Evolutionary conservation across 2,329 filamentous ascomycete species (phyloP), one percentile per base, ranked within the genome.

Genomic region (Exophiala bonariae): DNA sequence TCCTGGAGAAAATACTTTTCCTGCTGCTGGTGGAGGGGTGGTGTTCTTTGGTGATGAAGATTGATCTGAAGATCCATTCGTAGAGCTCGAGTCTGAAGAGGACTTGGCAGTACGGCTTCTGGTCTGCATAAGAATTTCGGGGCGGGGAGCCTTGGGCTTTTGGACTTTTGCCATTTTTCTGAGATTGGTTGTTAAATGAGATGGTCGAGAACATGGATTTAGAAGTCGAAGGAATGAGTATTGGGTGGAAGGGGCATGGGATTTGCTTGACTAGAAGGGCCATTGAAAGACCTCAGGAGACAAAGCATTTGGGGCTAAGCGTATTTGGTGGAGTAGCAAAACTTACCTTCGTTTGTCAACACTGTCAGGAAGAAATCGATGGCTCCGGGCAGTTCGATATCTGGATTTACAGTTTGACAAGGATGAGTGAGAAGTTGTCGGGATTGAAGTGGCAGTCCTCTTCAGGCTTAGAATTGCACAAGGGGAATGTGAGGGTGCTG

Each of bases 121-220:
- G n/a, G 49, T 55, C 23, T 39, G 47, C 52, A 55, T 55, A 26
- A 6, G 23, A 26, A 26, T n/a, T n/a, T n/a, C n/a, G n/a, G n/a
- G n/a, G n/a, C n/a, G n/a, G n/a, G n/a, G n/a, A n/a, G n/a, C n/a
- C n/a, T n/a, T 55, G 52, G 34, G 50, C 28, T 14, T 37, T 46
- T 31, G 31, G 26, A 43, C n/a, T n/a, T n/a, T n/a, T n/a, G 39
- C 30, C 50, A 53, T 53, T 35, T 14, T 44, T 42, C 43, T 53
- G 23, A 26, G 6, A 26, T 11, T 6, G 6, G 11, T 26, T 26
- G 23, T 26, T 11, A 26, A 11, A 6, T 26, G 6, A 26, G 6
- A 26, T 26, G 23, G 6, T 26, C n/a, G n/a, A n/a, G n/a, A n/a
- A n/a, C n/a, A n/a, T n/a, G n/a, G n/a, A n/a, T n/a, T n/a, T n/a